A percentile compares a stretch with the other conserved stretches of the same genome.
phyloP scores from a whole-genome alignment of 23 red algal species.

The Gracilariopsis chorda region DNA sequence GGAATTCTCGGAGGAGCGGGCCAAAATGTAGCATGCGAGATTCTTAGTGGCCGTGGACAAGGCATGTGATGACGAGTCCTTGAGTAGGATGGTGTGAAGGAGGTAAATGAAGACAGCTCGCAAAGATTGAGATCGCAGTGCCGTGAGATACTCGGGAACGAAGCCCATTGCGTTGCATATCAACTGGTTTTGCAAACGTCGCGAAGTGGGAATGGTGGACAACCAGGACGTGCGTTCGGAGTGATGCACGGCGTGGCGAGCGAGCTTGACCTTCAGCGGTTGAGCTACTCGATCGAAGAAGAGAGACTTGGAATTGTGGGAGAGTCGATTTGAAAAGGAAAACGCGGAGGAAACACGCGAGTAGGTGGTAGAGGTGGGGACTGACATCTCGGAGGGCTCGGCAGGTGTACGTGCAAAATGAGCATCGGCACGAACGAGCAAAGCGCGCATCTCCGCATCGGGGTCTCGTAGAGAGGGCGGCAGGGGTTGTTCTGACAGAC shows the following conservation, averaged over 20 bases:
- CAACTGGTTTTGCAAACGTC: slow-evolving; percentile 11
- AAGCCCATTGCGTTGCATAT: slow-evolving; percentile 44
- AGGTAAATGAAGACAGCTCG: slow-evolving; percentile 44
- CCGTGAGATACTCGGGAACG: slow-evolving; percentile 42
- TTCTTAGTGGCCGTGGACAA: slow-evolving; percentile 25
- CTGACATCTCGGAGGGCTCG: slow-evolving; percentile 18
- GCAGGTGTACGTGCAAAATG: neutral
- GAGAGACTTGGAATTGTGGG: neutral
- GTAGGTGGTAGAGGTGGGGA: slow-evolving; percentile 1
- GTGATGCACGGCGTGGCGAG: slow-evolving; percentile 8
- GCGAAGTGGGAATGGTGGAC: neutral
- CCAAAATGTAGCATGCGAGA: slow-evolving; percentile 44
- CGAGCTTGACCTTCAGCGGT: neutral
- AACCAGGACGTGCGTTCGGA: slow-evolving; percentile 6
- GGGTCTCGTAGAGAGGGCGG: neutral
- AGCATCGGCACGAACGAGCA: neutral
- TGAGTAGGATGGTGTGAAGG: slow-evolving; percentile 32
- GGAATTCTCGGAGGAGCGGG: slow-evolving; percentile 39
- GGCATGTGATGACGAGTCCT: neutral
- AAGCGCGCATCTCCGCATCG: neutral
- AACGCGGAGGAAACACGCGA: slow-evolving; percentile 1
- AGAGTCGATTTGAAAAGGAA: neutral
- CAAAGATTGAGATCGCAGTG: neutral
- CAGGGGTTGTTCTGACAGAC: neutral
- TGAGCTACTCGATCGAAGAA: slow-evolving; percentile 19